Evolutionary conservation across 2,329 filamentous ascomycete species (phyloP), one percentile per base, ranked within the genome.

Genomic region (Stemphylium lycopersici): DNA sequence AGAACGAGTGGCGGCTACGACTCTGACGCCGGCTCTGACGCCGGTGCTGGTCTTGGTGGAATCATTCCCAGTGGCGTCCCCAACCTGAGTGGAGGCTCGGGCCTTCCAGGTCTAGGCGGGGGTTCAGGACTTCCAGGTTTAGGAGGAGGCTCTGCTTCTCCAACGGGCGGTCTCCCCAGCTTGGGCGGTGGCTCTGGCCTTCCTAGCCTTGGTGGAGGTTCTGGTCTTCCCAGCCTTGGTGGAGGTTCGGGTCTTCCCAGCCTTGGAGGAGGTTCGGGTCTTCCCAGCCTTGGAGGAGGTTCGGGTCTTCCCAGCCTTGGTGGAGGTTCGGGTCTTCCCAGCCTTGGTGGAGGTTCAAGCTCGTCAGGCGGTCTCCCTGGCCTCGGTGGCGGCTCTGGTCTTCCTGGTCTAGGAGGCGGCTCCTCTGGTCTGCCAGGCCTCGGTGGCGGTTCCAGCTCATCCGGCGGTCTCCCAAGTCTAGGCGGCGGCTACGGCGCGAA

Each of bases 1-100:
- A 24, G 52, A 22, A 58, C 62, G 3, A 55, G 50, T 6, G 52
- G 39, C 10, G 52, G 55, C 24, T 31, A 22, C 29, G 54, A 4
- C 10, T 56, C 40, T 34, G 48, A 44, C 36, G 12, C 37, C 1
- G 43, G 43, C 18, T 41, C 50, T 15, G 48, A 33, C 4, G 13
- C 26, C n/a, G 39, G 39, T 24, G 22, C 22, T 24, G 26, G 41
- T 8, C 31, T 44, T 26, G 18, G 37, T 22, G 36, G 36, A 48
- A 26, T 26, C 15, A 4, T 32, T 13, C 13, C 26, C 15, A 4
- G 3, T 24, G 22, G 22, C 6, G 3, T 24, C 22, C 38, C 49
- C 13, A 29, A 33, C 10, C 45, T 48, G 8, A 41, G 38, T 4
- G 31, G 45, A 22, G 45, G 45, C 8, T 15, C 24, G 15, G 45